A percentile compares a stretch with the other conserved stretches of the same genome.
phyloP scores from a whole-genome alignment of 179 eudicot genomes.

The Drosera spatulata region DNA sequence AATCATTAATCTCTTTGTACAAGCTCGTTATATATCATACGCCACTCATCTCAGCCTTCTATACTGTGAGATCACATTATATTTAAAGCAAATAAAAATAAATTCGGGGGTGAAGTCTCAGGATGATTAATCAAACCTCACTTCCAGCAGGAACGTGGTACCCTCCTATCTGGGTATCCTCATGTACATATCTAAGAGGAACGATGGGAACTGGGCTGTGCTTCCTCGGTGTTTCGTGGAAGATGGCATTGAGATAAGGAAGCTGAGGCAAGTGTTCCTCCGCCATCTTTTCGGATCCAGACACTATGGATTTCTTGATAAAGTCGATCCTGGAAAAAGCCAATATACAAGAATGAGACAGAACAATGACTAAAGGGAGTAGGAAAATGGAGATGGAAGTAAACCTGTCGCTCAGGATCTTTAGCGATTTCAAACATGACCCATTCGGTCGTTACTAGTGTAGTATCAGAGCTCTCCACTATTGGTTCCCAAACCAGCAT shows the following conservation, averaged over 20 bases:
- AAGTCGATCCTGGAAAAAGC: conserved; percentile 60
- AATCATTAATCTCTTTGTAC: no score
- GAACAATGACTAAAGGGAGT: no score
- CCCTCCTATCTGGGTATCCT: conserved; percentile 80
- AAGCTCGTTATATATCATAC: no score
- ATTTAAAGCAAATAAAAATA: no score
- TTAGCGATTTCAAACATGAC: conserved; percentile 85
- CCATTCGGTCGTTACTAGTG: conserved; percentile 75
- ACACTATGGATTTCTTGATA: conserved; percentile 42
- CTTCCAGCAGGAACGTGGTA: conserved; percentile 65
- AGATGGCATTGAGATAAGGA: conserved; percentile 69
- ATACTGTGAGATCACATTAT: no score
- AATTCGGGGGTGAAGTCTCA: no score
- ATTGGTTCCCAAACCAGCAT: conserved; percentile 89
- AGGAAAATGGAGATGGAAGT: background rate
- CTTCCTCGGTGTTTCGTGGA: conserved; percentile 80
- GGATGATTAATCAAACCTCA: conserved; percentile 37
- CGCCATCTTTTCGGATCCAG: conserved; percentile 42
- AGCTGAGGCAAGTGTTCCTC: conserved; percentile 61
- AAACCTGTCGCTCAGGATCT: conserved; percentile 63
- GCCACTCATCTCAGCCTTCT: no score
- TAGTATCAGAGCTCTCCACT: conserved; percentile 81
- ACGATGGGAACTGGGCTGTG: conserved; percentile 69
- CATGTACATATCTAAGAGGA: conserved; percentile 73
- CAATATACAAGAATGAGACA: no score